phyloP scores from a whole-genome alignment of 164 flowering plant genomes.

The Stephania cephalantha region DNA sequence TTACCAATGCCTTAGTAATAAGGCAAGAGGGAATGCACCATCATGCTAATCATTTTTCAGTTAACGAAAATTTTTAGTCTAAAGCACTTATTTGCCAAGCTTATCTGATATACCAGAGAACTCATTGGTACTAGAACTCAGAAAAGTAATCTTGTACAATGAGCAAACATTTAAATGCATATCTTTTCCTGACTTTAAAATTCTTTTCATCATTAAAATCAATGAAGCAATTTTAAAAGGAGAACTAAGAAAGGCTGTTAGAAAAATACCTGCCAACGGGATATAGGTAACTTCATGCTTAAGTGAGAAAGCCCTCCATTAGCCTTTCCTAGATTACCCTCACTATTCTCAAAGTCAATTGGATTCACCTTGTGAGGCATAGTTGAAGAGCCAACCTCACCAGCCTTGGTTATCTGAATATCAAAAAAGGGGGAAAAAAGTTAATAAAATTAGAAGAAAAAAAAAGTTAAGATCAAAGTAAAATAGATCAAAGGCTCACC shows the following conservation, averaged over 20 bases:
- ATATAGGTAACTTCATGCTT: constrained; percentile 82
- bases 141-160: too few relatives aligned
- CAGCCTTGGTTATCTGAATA: constrained; percentile 77
- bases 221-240: neutral
- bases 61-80: neutral
- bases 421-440: constrained; percentile 3
- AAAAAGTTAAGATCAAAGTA: neutral
- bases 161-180: too few relatives aligned
- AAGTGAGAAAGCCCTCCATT: constrained; percentile 55
- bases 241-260: neutral
- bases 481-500: constrained; percentile 32
- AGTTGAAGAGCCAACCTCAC: constrained; percentile 98
- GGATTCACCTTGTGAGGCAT: constrained; percentile 99
- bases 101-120: neutral
- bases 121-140: neutral
- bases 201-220: too few relatives aligned
- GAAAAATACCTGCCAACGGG: constrained; percentile 85
- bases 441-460: neutral
- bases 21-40: neutral
- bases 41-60: neutral
- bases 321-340: constrained; percentile 89
- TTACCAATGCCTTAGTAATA: neutral
- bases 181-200: too few relatives aligned
- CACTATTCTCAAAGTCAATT: constrained; percentile 98
- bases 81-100: neutral